These are phyloP conservation scores for Neofusicoccum ribis DNA, from an alignment of 2,329 filamentous ascomycete genomes.

Conservation along the genomic window DNA sequence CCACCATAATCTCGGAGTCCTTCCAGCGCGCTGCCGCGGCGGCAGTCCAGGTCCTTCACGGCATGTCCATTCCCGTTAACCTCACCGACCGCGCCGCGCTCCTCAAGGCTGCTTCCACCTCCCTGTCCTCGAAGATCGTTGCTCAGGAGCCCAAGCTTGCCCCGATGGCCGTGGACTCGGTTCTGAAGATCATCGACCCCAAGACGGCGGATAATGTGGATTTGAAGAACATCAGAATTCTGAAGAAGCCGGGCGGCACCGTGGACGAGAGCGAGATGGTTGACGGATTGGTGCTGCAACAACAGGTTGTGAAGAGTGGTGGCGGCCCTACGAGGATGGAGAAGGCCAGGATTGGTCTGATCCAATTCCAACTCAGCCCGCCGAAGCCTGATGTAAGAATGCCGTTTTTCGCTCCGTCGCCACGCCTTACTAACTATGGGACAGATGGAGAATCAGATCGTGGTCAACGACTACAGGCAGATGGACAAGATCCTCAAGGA, in stretches of 20 bases:
- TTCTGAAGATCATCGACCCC: constrained; percentile 91
- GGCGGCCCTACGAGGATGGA: constrained; percentile 91
- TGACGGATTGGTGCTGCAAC: constrained; percentile 88
- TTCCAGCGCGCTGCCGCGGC: constrained; percentile 93
- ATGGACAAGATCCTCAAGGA: constrained; percentile 99
- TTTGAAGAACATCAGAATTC: constrained; percentile 90
- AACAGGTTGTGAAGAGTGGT: constrained; percentile 89
- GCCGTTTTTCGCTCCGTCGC: constrained; percentile 37
- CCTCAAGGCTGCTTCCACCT: constrained; percentile 94
- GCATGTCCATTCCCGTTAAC: constrained; percentile 92
- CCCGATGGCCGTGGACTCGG: constrained; percentile 97
- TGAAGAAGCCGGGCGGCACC: constrained; percentile 97
- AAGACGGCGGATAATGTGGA: constrained; percentile 97
- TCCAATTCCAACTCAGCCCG: constrained; percentile 97
- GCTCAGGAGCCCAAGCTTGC: constrained; percentile 95
- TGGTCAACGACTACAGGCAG: constrained; percentile 98
- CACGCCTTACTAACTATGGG: constrained; percentile 3
- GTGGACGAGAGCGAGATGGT: constrained; percentile 98
- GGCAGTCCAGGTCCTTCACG: constrained; percentile 85
- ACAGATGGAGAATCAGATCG: constrained; percentile 96
- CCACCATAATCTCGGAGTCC: constrained; percentile 93
- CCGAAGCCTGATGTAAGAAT: constrained; percentile 76
- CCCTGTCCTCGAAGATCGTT: constrained; percentile 97
- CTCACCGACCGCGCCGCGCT: constrained; percentile 85
- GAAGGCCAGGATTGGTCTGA: constrained; percentile 94